Conservation (phyloP, 1,284 basidiomycete species). For the Naganishia cerealis region DNA sequence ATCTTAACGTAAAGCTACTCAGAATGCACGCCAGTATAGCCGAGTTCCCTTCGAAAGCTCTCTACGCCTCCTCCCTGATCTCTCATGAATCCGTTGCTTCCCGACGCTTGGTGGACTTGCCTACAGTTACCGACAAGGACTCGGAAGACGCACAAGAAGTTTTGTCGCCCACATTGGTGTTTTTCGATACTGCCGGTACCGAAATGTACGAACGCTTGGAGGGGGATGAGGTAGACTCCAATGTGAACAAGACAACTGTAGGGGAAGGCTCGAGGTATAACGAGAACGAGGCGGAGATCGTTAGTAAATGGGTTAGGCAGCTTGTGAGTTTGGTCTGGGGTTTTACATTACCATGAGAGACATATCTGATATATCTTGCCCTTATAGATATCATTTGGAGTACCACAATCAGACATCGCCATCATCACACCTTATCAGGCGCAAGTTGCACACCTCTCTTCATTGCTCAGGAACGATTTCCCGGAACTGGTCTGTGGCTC, state of each 20-base stretch:
- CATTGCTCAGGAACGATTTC: slow-evolving; percentile 70
- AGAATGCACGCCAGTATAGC: slow-evolving; percentile 89
- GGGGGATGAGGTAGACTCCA: slow-evolving; percentile 55
- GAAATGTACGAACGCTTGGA: slow-evolving; percentile 78
- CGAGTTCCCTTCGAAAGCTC: slow-evolving; percentile 75
- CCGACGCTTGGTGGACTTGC: slow-evolving; percentile 71
- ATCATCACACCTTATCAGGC: slow-evolving; percentile 95
- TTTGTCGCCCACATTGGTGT: slow-evolving; percentile 75
- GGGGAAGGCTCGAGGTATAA: slow-evolving; percentile 87
- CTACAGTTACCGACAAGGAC: slow-evolving; percentile 57
- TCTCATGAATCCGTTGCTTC: slow-evolving; percentile 71
- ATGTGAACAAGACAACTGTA: slow-evolving; percentile 45
- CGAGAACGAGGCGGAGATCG: slow-evolving; percentile 85
- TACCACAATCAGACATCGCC: slow-evolving; percentile 74
- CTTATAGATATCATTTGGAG: slow-evolving; percentile 65
- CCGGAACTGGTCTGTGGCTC: slow-evolving; percentile 80
- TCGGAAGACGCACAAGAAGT: slow-evolving; percentile 66
- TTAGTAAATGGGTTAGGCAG: slow-evolving; percentile 74
- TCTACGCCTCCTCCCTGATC: slow-evolving; percentile 73
- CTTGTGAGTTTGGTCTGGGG: slow-evolving; percentile 60
- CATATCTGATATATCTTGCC: background rate
- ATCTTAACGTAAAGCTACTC: background rate
- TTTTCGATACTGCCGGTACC: slow-evolving; percentile 90
- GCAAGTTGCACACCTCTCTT: slow-evolving; percentile 77
- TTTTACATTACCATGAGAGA: background rate